Conservation (phyloP, 176 grass and related monocot genomes). For the Ensete ventricosum region DNA sequence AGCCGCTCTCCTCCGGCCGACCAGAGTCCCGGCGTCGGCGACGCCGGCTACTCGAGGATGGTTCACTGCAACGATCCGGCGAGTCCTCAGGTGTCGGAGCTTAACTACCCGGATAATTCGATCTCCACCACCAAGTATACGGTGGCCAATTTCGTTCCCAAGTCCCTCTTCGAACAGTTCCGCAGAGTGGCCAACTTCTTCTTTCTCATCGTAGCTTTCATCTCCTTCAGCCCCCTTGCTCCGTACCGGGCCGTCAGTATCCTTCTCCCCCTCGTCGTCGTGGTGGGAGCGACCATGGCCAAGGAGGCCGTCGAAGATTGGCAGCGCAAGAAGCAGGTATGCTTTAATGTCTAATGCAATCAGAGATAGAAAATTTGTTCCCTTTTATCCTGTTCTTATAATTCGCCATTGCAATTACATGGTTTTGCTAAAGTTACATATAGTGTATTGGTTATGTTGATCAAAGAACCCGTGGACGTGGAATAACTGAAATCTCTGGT, state of each 20-base stretch:
- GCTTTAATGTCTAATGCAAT: not conserved
- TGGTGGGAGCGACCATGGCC: conserved; percentile 65
- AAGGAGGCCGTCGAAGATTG: conserved; percentile 85
- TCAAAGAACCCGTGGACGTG: not conserved
- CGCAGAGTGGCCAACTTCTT: conserved; percentile 78
- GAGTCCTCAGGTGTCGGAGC: not conserved
- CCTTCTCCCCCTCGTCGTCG: conserved; percentile 40
- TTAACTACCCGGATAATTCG: conserved; percentile 31
- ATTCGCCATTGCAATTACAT: not conserved
- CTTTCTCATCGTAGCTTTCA: conserved; percentile 45
- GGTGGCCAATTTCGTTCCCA: conserved; percentile 51
- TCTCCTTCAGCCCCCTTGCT: conserved; percentile 45
- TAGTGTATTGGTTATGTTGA: not conserved
- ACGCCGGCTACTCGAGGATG: conserved; percentile 14
- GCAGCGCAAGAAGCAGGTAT: conserved; percentile 60
- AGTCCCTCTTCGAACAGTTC: conserved; percentile 94
- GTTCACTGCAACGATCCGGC: conserved; percentile 16
- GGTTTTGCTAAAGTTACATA: not conserved
- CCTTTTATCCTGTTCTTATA: not conserved
- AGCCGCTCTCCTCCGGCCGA: not conserved
- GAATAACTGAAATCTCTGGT: not conserved
- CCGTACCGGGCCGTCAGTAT: conserved; percentile 37
- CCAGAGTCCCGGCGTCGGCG: not conserved
- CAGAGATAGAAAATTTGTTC: not conserved
- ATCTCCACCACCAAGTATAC: conserved; percentile 94